Percentiles rank a stretch among this genome's conserved stretches.
These are phyloP conservation scores for Solanum sparsipilum DNA, from an alignment of 257 asterid genomes.

Conservation along the genomic window DNA sequence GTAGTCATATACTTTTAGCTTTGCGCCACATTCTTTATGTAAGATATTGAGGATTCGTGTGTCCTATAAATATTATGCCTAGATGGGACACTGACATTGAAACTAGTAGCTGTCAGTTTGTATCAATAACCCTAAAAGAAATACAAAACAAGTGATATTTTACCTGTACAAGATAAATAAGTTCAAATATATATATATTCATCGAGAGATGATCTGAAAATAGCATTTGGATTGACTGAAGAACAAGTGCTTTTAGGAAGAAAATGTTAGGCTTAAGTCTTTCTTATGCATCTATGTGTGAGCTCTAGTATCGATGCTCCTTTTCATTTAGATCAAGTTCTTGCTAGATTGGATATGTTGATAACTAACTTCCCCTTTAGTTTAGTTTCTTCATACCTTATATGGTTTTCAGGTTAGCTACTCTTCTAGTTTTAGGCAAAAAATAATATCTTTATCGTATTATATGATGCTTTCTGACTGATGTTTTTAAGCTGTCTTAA, in stretches of 20 bases:
- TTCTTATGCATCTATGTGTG: neutral
- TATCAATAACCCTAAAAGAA: neutral
- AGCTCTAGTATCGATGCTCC: neutral
- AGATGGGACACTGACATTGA: neutral
- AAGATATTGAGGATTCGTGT: neutral
- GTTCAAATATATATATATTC: too few species aligned
- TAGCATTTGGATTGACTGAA: too few species aligned
- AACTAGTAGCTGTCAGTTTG: neutral
- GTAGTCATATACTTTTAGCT: neutral
- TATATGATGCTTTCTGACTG: too few species aligned
- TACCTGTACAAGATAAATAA: neutral
- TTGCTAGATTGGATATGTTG: neutral
- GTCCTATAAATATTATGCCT: neutral
- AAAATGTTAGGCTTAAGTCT: neutral
- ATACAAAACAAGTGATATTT: neutral
- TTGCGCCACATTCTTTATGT: neutral
- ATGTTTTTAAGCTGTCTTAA: neutral
- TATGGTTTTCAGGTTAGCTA: neutral
- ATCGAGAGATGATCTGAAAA: too few species aligned
- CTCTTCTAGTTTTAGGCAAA: neutral
- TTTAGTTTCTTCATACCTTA: neutral
- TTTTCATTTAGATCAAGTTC: neutral
- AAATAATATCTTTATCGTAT: too few species aligned
- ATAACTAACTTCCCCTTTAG: neutral
- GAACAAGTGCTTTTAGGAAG: too few species aligned